These are phyloP conservation scores for Russula lepida DNA, from an alignment of 768 basidiomycete species.

Conservation along the genomic window DNA sequence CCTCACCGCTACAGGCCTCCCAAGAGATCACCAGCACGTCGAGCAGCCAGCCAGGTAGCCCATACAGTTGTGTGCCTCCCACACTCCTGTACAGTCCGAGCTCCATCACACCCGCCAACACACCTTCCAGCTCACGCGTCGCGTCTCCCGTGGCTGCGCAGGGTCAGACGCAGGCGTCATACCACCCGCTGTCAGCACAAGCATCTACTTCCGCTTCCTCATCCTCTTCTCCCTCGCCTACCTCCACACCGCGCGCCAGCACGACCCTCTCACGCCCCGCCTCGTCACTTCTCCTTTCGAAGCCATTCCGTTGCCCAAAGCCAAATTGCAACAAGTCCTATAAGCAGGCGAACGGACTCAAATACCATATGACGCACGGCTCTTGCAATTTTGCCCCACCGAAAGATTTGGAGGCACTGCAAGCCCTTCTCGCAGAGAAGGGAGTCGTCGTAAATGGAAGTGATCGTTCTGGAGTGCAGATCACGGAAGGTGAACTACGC, in stretches of 20 bases:
- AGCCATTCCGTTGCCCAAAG: constrained; percentile 91
- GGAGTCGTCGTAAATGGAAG: constrained; percentile 29
- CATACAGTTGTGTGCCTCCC: constrained; percentile 51
- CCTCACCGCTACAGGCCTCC: constrained; percentile 50
- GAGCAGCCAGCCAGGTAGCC: constrained; percentile 25
- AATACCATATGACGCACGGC: constrained; percentile 91
- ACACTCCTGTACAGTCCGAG: constrained; percentile 42
- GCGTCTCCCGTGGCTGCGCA: constrained; percentile 26
- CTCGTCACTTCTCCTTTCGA: constrained; percentile 59
- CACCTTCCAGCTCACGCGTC: constrained; percentile 42
- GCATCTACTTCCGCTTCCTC: constrained; percentile 23
- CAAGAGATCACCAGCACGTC: not conserved
- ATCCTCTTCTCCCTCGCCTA: constrained; percentile 21
- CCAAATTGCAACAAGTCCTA: constrained; percentile 93
- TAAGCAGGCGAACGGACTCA: constrained; percentile 92
- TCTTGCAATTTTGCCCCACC: constrained; percentile 90
- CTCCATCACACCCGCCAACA: constrained; percentile 37
- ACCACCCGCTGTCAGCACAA: constrained; percentile 24
- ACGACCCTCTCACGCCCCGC: constrained; percentile 43
- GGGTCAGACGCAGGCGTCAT: constrained; percentile 24
- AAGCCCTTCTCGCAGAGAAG: constrained; percentile 54
- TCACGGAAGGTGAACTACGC: constrained; percentile 50
- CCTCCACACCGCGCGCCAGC: constrained; percentile 32
- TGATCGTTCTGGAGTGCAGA: constrained; percentile 30
- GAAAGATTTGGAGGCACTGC: constrained; percentile 72